phyloP scores from a whole-genome alignment of 106 monocot species.

The Acorus gramineus region DNA sequence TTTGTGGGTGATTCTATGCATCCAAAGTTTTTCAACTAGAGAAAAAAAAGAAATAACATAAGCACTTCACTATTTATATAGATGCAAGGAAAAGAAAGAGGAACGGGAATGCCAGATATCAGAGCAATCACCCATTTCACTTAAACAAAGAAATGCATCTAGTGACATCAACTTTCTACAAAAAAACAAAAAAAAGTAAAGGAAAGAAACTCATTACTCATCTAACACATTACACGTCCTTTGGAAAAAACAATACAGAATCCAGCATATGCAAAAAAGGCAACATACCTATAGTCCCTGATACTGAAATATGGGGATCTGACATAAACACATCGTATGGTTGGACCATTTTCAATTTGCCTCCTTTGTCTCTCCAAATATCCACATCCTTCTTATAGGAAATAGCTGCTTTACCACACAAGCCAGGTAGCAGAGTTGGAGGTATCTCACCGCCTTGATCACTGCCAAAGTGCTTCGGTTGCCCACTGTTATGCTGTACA shows the following conservation, averaged over 20 bases:
- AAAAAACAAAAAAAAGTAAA: no score
- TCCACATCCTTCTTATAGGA: conserved; percentile 60
- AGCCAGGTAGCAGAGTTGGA: conserved; percentile 58
- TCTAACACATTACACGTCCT: no score
- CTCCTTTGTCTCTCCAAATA: conserved; percentile 77
- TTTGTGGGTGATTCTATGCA: no score
- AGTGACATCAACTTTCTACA: no score
- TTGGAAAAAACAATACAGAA: background rate
- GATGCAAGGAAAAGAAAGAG: no score
- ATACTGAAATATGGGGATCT: conserved; percentile 68
- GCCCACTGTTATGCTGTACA: conserved; percentile 78
- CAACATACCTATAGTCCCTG: conserved; percentile 64
- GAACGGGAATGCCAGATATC: no score
- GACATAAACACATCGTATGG: conserved; percentile 87
- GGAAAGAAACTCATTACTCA: no score
- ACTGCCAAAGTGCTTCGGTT: conserved; percentile 47
- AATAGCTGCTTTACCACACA: conserved; percentile 74
- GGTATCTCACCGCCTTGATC: conserved; percentile 33
- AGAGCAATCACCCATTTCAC: no score
- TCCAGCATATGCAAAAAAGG: background rate
- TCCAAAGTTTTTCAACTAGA: no score
- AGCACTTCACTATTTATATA: no score
- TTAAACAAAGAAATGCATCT: no score
- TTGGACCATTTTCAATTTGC: conserved; percentile 80
- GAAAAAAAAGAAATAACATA: no score